Evolutionary conservation across 2,329 filamentous ascomycete genomes (phyloP).

Genomic region (Ceratocystis eucalypticola): DNA sequence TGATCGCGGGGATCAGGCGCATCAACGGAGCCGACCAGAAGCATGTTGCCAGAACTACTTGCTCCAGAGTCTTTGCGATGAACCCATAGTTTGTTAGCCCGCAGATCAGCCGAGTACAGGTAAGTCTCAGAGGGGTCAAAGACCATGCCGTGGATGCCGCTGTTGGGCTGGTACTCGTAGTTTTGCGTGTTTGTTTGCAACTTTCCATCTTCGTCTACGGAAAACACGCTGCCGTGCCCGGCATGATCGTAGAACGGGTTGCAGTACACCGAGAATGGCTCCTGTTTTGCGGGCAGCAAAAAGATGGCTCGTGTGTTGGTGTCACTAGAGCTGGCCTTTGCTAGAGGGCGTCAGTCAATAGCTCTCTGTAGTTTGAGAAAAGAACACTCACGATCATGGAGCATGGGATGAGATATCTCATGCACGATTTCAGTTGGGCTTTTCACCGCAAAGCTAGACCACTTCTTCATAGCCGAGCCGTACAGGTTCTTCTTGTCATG

Average conservation of each 20-base stretch:
- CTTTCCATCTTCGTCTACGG: conserved; percentile 42
- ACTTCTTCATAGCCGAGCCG: conserved; percentile 86
- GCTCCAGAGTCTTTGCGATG: conserved; percentile 47
- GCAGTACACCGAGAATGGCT: conserved; percentile 73
- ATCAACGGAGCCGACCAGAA: conserved; percentile 57
- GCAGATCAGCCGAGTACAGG: conserved; percentile 67
- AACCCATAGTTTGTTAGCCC: conserved; percentile 70
- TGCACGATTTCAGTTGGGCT: conserved; percentile 65
- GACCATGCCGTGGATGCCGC: conserved; percentile 70
- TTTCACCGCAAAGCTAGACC: conserved; percentile 67
- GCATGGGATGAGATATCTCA: conserved; percentile 59
- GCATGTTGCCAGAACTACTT: conserved; percentile 42
- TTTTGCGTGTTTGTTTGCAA: conserved; percentile 55
- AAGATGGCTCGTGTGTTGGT: conserved; percentile 86
- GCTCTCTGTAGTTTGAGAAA: conserved; percentile 4
- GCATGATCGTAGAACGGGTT: conserved; percentile 85
- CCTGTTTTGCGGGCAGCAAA: conserved; percentile 61
- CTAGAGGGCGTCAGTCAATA: conserved; percentile 29
- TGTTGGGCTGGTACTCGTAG: conserved; percentile 55
- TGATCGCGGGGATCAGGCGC: conserved; percentile 62
- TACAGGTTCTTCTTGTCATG: conserved; percentile 75
- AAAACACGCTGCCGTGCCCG: conserved; percentile 67
- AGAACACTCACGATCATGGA: conserved; percentile 52
- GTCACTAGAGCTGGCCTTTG: conserved; percentile 50
- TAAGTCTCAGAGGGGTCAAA: conserved; percentile 61